Evolutionary conservation across 2,329 filamentous ascomycete genomes (phyloP), one percentile per base, ranked within the genome.

Genomic region (Pseudogymnoascus sp.): DNA sequence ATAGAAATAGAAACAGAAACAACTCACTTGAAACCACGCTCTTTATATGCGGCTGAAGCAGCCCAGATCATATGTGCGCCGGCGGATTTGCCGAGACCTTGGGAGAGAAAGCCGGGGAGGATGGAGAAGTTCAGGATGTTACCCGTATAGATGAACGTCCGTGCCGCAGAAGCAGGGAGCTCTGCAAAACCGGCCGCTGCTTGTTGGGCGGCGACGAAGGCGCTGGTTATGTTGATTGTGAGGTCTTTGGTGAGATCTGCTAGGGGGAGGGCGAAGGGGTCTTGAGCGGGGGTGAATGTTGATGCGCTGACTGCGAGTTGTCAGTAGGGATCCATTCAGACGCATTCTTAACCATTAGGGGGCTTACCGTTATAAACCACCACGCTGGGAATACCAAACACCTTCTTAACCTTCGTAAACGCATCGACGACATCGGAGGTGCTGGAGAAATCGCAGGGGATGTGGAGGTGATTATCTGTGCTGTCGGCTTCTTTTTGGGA

Each of bases 91-190:
- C 77, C 77, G 2, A 76, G 64, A 1, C 77, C 78, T 12, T 74
- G 62, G 49, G 67, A 68, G 60, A 79, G 37, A 7, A 78, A 65
- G 4, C 14, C 8, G 4, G 62, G 31, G 1, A 71, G 67, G 1
- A 78, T 64, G 4, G 71, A 63, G 0, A 58, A 60, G 64, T 78
- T 79, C 28, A 76, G 63, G 4, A 70, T 69, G 65, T 81, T 80
- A 0, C 78, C 79, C 2, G 76, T 79, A 67, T 72, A 78, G 49
- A 79, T 78, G 65, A 81, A 80, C 2, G 76, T 76, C 65, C 74
- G 76, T 4, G 72, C 69, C 2, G 67, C 67, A 2, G 69, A 61
- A 9, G 59, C 45, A 2, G 67, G 67, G 1, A 72, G 65, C 25
- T 66, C 28, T n/a, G 63, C 66, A 49, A 77, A 78, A 4, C 67